Conservation (phyloP, 371 early-diverging fungal genomes). For the Zopfochytrium polystomum region DNA sequence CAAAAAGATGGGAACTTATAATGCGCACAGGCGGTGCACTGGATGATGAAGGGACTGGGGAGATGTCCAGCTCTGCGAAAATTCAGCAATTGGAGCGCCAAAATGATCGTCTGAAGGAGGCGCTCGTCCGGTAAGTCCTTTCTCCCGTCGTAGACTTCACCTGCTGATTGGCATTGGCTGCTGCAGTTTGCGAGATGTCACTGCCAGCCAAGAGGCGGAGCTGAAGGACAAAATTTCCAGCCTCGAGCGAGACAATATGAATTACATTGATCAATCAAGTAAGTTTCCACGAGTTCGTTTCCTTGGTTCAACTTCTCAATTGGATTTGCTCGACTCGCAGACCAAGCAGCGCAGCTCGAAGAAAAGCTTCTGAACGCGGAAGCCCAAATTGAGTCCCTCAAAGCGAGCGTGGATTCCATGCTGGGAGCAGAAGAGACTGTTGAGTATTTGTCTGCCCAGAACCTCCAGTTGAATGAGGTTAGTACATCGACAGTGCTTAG, state of each 20-base stretch:
- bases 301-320: not conserved
- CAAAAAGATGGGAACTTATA: too few relatives aligned
- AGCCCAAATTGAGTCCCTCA: conserved; percentile 73
- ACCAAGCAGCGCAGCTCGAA: conserved; percentile 56
- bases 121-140: conserved; percentile 57
- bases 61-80: not conserved
- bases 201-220: conserved; percentile 70
- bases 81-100: conserved; percentile 56
- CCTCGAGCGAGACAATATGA: conserved; percentile 67
- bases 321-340: conserved; percentile 21
- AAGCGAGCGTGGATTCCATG: conserved; percentile 77
- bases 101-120: conserved; percentile 84
- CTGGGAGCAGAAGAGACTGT: conserved; percentile 78
- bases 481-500: conserved; percentile 3
- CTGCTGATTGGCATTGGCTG: not conserved
- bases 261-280: conserved; percentile 55
- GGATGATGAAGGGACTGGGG: not conserved
- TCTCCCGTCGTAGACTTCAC: not conserved
- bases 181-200: conserved; percentile 72
- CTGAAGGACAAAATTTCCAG: conserved; percentile 59
- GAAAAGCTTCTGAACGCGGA: conserved; percentile 62
- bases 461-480: conserved; percentile 67
- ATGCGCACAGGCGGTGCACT: conserved; percentile 23
- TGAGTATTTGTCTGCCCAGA: conserved; percentile 74
- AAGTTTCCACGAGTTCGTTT: not conserved